Conservation (phyloP, 352 stramenopile species). For the Saprolegnia diclina region DNA sequence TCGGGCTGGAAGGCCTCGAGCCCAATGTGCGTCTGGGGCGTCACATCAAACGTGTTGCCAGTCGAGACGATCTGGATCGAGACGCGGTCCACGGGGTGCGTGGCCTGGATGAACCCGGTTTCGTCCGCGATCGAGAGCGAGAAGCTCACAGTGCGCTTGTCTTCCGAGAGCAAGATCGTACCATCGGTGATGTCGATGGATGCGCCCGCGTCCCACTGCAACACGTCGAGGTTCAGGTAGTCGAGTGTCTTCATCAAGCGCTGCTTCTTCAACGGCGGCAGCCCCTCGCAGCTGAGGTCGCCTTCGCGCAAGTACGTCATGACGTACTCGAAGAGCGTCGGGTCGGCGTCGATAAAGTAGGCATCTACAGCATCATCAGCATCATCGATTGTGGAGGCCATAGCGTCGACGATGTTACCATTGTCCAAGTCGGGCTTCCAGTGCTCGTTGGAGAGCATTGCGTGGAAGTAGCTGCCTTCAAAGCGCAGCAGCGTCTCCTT, state of each 20-base stretch:
- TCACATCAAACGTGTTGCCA: conserved; percentile 14
- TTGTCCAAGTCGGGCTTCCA: conserved; percentile 25
- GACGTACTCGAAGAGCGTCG: conserved; percentile 25
- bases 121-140: conserved; percentile 23
- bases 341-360: conserved; percentile 26
- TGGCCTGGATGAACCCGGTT: conserved; percentile 25
- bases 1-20: conserved; percentile 25
- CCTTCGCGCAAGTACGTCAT: conserved; percentile 24
- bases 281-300: conserved; percentile 23
- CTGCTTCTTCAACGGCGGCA: conserved; percentile 22
- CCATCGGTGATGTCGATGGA: conserved; percentile 21
- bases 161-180: conserved; percentile 23
- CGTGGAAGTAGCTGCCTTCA: conserved; percentile 29
- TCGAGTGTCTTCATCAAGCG: conserved; percentile 23
- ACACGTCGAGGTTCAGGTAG: conserved; percentile 25
- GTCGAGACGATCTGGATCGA: conserved; percentile 23
- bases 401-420: background rate
- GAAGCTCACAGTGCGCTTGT: conserved; percentile 24
- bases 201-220: conserved; percentile 17
- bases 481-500: conserved; percentile 24
- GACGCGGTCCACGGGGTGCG: conserved; percentile 20
- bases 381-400: background rate
- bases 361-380: conserved; percentile 12
- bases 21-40: conserved; percentile 22
- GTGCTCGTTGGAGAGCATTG: conserved; percentile 23